Conservation (phyloP, 805 yeast genomes). For the Kluyveromyces aestuarii region DNA sequence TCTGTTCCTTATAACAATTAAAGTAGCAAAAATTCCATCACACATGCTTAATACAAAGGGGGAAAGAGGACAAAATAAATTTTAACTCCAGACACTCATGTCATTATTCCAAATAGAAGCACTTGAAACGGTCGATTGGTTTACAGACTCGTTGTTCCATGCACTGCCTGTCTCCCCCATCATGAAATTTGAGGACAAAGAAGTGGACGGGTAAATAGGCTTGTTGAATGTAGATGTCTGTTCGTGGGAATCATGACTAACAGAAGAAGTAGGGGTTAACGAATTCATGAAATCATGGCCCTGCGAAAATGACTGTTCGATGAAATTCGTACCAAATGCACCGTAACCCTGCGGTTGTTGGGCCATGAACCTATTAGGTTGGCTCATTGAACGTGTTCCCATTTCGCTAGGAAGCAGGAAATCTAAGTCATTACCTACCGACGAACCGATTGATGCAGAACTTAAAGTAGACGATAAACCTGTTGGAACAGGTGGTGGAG, state of each 20-base stretch:
- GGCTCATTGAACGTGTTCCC: background rate
- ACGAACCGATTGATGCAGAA: constrained; percentile 12
- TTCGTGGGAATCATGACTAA: background rate
- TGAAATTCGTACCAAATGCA: background rate
- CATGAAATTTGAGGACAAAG: constrained; percentile 2
- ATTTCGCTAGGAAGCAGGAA: constrained; percentile 9
- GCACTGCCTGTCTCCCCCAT: background rate
- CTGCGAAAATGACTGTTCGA: constrained; percentile 1
- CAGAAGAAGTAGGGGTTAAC: background rate
- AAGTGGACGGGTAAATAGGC: background rate
- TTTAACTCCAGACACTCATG: constrained; percentile 32
- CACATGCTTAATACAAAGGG: background rate
- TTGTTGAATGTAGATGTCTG: background rate
- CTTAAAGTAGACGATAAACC: constrained; percentile 13
- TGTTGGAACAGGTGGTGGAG: constrained; percentile 13
- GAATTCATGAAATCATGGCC: constrained; percentile 1
- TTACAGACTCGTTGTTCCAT: background rate
- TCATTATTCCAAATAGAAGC: constrained; percentile 25
- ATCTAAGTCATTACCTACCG: constrained; percentile 10
- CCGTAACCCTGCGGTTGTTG: background rate
- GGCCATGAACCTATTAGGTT: background rate
- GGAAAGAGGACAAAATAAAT: background rate
- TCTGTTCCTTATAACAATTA: background rate
- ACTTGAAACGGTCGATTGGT: background rate
- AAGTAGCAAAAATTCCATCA: background rate